Conservation (phyloP, 2,329 filamentous ascomycete species). For the Colletotrichum sp. region DNA sequence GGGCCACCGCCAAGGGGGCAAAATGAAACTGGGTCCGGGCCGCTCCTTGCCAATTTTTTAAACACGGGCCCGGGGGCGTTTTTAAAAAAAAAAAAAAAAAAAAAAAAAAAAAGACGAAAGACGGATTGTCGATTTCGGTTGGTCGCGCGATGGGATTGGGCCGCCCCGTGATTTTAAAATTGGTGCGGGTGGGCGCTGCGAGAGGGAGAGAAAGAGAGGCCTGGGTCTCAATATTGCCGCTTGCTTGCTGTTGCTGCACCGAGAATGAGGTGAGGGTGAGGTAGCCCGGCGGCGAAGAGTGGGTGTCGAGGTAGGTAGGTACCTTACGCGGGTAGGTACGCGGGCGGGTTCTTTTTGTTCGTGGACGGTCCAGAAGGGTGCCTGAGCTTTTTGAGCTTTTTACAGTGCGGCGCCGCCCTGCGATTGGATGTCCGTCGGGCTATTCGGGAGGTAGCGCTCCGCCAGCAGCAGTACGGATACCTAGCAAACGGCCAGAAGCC, state of each 20-base stretch:
- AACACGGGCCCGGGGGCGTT: too few species aligned
- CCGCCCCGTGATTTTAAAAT: constrained; percentile 17
- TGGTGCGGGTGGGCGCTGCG: constrained; percentile 3
- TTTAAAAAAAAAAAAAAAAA: too few species aligned
- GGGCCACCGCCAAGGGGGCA: too few species aligned
- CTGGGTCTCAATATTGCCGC: background rate
- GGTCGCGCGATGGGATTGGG: constrained; percentile 17
- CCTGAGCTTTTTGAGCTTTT: background rate
- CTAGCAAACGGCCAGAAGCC: background rate
- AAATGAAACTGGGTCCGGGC: too few species aligned
- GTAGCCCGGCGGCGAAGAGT: background rate
- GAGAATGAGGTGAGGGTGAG: background rate
- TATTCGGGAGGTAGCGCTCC: background rate
- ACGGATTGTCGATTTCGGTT: constrained; percentile 15
- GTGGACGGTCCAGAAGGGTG: background rate
- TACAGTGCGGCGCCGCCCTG: background rate
- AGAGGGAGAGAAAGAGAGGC: background rate
- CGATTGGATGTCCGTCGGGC: background rate
- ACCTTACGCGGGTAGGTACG: background rate
- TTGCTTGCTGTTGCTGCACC: background rate
- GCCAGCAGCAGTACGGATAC: too few species aligned
- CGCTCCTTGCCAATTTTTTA: too few species aligned
- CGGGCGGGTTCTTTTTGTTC: background rate
- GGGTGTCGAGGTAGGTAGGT: background rate
- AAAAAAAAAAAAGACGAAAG: background rate